Base-by-base conservation (phyloP, 371 early-diverging fungal species). In the Encephalitozoon intestinalis region DNA sequence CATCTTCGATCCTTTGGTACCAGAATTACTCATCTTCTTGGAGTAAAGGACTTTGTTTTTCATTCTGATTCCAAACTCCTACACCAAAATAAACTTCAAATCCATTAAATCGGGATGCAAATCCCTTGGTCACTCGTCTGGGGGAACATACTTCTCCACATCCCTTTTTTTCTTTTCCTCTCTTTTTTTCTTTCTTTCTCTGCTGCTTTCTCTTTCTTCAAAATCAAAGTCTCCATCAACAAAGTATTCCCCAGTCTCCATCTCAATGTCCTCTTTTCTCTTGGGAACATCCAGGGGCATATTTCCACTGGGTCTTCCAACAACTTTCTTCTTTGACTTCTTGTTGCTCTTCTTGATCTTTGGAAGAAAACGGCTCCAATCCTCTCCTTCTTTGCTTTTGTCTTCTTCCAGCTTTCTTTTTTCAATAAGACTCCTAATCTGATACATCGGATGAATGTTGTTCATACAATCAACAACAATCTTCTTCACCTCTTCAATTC, bases 381-480 rank as follows among this genome's bases (percentile, higher is more conserved):
- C 90, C 83, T 96, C 97, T 41, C 89, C 88, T 44, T 92, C 92
- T 73, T 95, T 87, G 69, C 91, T 92, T 0, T 91, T 91, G 85
- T 97, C 97, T 81, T 94, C 94, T 34, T 92, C 92, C 34, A 99
- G 86, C 81, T 99, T 96, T 64, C 94, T 89, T 79, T 94, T 93
- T 81, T 96, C 94, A 94, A 99, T 96, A 41, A 97, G 77, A 86
- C 89, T 89, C 86, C 97, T 97, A 84, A 99, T 95, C 82, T 96
- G 93, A 85, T 96, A 97, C 76, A 97, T 93, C 15, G 99, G 99
- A 83, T 99, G 99, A 31, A 96, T 87, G 84, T 99, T 99, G 28
- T 79, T 63, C 92, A 99, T 92, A 81, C 96, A 95, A 84, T 95
- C 95, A 30, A 91, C 77, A 0, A 96, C 90, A 52, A 99, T 90